Evolutionary conservation across 2,329 filamentous ascomycete species (phyloP), one percentile per base, ranked within the genome.

Genomic region (Emericellopsis cladophorae): DNA sequence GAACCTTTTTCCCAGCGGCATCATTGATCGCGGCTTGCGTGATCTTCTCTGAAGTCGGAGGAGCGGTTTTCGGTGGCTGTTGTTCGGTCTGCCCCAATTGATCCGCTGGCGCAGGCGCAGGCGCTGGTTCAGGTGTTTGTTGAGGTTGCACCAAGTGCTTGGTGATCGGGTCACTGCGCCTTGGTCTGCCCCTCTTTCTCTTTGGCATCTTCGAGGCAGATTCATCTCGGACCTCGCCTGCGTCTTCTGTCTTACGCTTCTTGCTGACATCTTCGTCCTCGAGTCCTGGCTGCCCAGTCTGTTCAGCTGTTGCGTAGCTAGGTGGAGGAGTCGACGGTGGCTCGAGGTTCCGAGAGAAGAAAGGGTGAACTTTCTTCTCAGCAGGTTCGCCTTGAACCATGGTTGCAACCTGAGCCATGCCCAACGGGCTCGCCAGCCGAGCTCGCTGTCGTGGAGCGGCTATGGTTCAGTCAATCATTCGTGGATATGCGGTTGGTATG

Each of bases 321-420:
- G 39, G 8, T 15, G 36, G 22, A 4, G 43, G 32, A 9, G 31
- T 15, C 14, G 36, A 14, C 16, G 39, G 14, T 23, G 43, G 40
- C 16, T 42, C 21, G 36, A 53, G 43, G 7, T 37, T 42, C 42
- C 56, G 59, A 32, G 58, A 51, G 50, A 77, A 76, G 56, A 77
- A 75, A 15, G 74, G 73, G 48, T 77, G 74, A 31, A 76, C 51
- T 47, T 70, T 73, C 50, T 65, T 67, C 21, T 52, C 49, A 9
- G 40, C 29, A 9, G 36, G 34, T 24, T 24, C 39, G 9, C 35
- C 23, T 33, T 60, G 60, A 46, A 58, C 57, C 71, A 74, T 75
- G 38, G 54, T 60, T 49, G 59, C 57, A 41, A 65, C 54, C 43
- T 62, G 48, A 35, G 64, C 51, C 34, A 62, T 55, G 56, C 61